Conservation (phyloP, 441 rosid genomes). For the Flueggea neowawraea region DNA sequence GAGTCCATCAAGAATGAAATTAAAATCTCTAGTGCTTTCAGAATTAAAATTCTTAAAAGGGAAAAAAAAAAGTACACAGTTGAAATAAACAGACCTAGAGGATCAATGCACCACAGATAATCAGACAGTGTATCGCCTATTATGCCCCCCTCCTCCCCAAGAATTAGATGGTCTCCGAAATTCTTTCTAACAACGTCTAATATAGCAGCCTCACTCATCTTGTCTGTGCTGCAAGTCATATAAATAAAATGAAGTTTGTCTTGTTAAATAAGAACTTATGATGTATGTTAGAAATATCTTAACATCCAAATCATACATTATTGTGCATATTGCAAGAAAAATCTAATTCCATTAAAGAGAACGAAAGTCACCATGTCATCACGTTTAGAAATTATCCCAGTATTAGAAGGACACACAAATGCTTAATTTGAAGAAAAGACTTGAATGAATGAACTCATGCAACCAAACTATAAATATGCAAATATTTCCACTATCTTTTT, state of each 20-base stretch:
- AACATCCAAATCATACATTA: too few relatives aligned
- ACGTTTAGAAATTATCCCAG: too few relatives aligned
- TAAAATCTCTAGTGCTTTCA: neutral
- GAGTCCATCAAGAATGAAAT: neutral
- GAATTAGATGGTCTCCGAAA: conserved; percentile 84
- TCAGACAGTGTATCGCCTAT: conserved; percentile 79
- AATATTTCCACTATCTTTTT: too few relatives aligned
- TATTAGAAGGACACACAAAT: too few relatives aligned
- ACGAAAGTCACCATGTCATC: too few relatives aligned
- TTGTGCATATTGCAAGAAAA: too few relatives aligned
- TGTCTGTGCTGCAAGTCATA: conserved; percentile 72
- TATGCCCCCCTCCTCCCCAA: conserved; percentile 97
- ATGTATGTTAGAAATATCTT: neutral
- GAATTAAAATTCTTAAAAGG: neutral
- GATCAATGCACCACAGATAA: conserved; percentile 98
- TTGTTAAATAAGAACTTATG: neutral
- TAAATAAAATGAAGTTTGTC: conserved; percentile 4
- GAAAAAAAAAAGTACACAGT: neutral
- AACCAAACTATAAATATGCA: too few relatives aligned
- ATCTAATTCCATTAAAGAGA: too few relatives aligned
- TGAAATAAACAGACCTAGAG: conserved; percentile 63
- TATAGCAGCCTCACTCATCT: conserved; percentile 86
- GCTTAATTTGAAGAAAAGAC: too few relatives aligned
- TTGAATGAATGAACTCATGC: too few relatives aligned
- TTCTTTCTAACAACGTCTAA: conserved; percentile 72